Evolutionary conservation across 2,329 filamentous ascomycete species (phyloP), one percentile per base, ranked within the genome.

Genomic region (Pseudonectria buxi): DNA sequence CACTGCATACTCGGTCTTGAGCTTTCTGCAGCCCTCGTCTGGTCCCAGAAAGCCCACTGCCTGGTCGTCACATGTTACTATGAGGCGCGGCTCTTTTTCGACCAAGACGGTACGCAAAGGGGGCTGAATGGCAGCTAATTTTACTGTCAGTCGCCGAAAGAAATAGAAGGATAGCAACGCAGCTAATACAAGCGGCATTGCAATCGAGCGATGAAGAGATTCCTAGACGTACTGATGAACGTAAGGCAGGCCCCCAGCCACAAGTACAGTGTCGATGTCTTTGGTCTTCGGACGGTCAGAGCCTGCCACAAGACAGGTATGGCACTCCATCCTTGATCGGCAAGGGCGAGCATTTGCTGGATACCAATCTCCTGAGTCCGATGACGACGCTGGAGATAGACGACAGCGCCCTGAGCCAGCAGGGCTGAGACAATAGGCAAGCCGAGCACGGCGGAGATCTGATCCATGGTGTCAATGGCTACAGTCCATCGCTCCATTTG

Each of bases 361-460:
- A 41, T 10, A 9, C 22, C 40, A 4, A 49, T 14, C 4, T 33
- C 13, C 30, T 43, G 46, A 1, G 3, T 12, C 3, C 24, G 4
- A 2, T 26, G 28, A 14, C 35, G 30, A 7, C 37, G 41, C 14
- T 49, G 43, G 3, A 38, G 28, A 10, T 47, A 47, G 2, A 47
- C 35, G 24, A 43, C 39, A 5, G 34, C 37, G 22, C 41, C 46
- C 10, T 40, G 32, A 2, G 39, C 30, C 14, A 49, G 36, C 4
- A 49, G 27, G 12, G 32, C 14, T 11, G 46, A 47, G 12, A 47
- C 33, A 4, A 45, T 28, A 1, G 39, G 44, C 3, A 49, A 16
- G 2, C 41, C 29, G 12, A 45, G 14, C 5, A 32, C 24, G 14
- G 28, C 15, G 2, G 41, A 16, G 7, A 41, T 26, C 3, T 12